Percentiles rank a stretch among this genome's conserved stretches.
Conservation (phyloP, 805 yeast species). For the Geotrichum ghanense region DNA sequence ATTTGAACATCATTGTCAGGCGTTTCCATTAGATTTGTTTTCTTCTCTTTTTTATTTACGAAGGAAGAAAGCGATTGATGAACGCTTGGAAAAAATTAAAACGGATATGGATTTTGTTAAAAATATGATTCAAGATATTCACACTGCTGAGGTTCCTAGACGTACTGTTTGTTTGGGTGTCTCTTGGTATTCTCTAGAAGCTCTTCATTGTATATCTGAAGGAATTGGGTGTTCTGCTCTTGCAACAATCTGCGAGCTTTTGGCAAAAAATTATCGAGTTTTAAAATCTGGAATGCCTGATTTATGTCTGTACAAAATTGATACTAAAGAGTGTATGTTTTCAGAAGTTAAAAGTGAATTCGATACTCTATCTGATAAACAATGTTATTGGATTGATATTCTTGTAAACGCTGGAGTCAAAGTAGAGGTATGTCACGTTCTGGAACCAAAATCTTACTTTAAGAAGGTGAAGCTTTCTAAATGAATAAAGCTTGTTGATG, state of each 20-base stretch:
- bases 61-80: slow-evolving; percentile 15
- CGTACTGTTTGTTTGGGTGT: slow-evolving; percentile 19
- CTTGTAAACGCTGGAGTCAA: slow-evolving; percentile 17
- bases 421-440: slow-evolving; percentile 25
- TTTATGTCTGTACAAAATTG: slow-evolving; percentile 23
- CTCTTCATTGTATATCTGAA: slow-evolving; percentile 13
- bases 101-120: slow-evolving; percentile 5
- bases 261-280: slow-evolving; percentile 16
- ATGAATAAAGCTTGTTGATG: no score
- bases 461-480: background rate
- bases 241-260: slow-evolving; percentile 13
- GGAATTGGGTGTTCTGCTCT: slow-evolving; percentile 15
- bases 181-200: slow-evolving; percentile 20
- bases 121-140: slow-evolving; percentile 4
- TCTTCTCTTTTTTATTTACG: slow-evolving; percentile 15
- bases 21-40: slow-evolving; percentile 22
- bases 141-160: slow-evolving; percentile 15
- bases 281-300: slow-evolving; percentile 27
- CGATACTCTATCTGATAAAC: slow-evolving; percentile 28
- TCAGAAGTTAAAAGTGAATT: slow-evolving; percentile 29
- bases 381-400: slow-evolving; percentile 27
- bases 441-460: slow-evolving; percentile 3
- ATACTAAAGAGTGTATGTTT: slow-evolving; percentile 14
- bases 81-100: slow-evolving; percentile 14
- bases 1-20: slow-evolving; percentile 25